A percentile compares a stretch with the other conserved stretches of the same genome.
phyloP scores from a whole-genome alignment of 495 filamentous ascomycete genomes.

The Parathielavia appendiculata region DNA sequence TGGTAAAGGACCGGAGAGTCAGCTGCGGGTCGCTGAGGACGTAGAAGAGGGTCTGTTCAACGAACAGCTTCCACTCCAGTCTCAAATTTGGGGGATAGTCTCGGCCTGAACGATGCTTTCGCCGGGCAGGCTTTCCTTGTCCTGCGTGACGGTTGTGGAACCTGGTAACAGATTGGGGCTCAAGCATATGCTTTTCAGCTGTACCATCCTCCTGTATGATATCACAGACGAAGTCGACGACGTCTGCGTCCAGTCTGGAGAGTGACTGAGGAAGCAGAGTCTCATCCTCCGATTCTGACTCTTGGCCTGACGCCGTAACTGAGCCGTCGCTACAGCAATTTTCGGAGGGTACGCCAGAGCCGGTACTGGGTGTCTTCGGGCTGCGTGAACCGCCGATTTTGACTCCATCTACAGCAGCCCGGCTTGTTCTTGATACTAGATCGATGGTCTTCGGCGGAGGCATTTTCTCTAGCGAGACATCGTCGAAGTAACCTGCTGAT shows the following conservation, averaged over 20 bases:
- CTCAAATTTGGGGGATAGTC: conserved; percentile 24
- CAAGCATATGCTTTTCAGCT: conserved; percentile 43
- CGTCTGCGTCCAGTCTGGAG: conserved; percentile 39
- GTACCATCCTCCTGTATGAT: conserved; percentile 48
- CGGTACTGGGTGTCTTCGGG: conserved; percentile 14
- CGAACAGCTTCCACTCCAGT: conserved; percentile 53
- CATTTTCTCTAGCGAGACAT: conserved; percentile 36
- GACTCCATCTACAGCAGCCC: conserved; percentile 20
- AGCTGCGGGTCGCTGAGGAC: conserved; percentile 62
- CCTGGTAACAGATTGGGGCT: conserved; percentile 32
- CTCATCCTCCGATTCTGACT: conserved; percentile 36
- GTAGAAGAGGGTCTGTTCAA: conserved; percentile 70
- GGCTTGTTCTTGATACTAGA: conserved; percentile 20
- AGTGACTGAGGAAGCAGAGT: conserved; percentile 42
- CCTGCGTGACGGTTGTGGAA: conserved; percentile 24
- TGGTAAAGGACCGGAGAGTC: conserved; percentile 60
- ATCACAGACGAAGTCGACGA: conserved; percentile 51
- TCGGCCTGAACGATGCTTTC: conserved; percentile 29
- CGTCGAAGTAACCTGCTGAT: conserved; percentile 33
- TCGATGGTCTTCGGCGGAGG: conserved; percentile 30
- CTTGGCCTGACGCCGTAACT: conserved; percentile 13
- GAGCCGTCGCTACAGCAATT: conserved; percentile 22
- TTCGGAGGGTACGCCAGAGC: conserved; percentile 14
- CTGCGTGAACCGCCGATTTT: conserved; percentile 17
- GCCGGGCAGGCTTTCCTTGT: conserved; percentile 35